Conservation (phyloP, 2,329 filamentous ascomycete genomes). For the Rhynchosporium agropyri region DNA sequence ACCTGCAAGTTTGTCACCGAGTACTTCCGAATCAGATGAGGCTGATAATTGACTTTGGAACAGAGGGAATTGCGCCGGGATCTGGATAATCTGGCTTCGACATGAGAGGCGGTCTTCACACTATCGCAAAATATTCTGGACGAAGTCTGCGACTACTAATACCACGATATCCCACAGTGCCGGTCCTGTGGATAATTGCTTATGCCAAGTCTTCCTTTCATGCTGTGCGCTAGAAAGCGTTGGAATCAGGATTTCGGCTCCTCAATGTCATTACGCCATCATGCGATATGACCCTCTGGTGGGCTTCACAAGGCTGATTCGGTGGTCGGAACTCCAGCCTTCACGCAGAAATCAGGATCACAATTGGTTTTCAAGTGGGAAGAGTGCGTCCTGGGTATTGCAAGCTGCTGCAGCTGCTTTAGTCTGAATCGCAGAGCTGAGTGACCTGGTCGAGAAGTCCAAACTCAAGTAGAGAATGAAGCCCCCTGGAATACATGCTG, state of each 20-base stretch:
- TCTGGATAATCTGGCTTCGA: neutral
- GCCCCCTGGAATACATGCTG: neutral
- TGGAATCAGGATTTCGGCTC: conserved; percentile 12
- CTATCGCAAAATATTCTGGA: neutral
- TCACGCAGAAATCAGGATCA: neutral
- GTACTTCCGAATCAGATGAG: neutral
- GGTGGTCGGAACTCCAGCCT: conserved; percentile 2
- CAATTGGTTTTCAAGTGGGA: neutral
- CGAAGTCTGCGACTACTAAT: neutral
- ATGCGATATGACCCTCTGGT: conserved; percentile 1
- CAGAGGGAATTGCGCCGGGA: neutral
- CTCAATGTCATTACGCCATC: neutral
- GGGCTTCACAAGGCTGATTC: conserved; percentile 11
- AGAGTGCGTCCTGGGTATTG: neutral
- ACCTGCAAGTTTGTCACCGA: conserved; percentile 4
- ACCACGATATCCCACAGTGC: neutral
- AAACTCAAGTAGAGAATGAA: neutral
- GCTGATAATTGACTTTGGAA: neutral
- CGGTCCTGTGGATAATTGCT: neutral
- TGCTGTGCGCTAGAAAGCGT: neutral
- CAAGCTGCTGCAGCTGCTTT: neutral
- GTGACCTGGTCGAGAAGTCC: neutral
- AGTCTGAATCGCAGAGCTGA: neutral
- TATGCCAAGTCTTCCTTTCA: conserved; percentile 2
- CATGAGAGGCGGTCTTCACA: neutral